Evolutionary conservation across 176 grass and related monocot species (phyloP).

Genomic region (Juncus inflexus): DNA sequence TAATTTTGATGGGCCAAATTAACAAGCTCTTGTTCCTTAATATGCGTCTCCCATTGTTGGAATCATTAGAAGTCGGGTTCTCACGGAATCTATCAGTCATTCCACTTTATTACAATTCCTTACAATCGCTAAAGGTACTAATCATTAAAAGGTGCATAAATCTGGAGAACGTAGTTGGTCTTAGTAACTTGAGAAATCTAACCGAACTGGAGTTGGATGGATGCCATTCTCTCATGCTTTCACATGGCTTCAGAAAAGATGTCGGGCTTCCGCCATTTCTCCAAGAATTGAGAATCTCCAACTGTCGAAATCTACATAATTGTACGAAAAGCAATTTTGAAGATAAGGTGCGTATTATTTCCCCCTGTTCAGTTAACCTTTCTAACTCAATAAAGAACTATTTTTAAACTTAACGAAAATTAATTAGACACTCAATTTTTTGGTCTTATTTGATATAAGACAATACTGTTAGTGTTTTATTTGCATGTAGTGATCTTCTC

Average conservation of each 20-base stretch:
- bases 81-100: neutral
- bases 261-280: neutral
- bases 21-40: neutral
- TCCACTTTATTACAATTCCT: neutral
- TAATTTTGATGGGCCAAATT: conserved; percentile 12
- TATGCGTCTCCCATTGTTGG: neutral
- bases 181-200: neutral
- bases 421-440: neutral
- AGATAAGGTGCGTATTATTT: neutral
- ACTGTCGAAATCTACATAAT: neutral
- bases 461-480: neutral
- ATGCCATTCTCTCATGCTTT: neutral
- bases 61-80: neutral
- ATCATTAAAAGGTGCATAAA: conserved; percentile 10
- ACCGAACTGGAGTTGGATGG: conserved; percentile 19
- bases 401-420: neutral
- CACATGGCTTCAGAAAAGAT: too few species aligned
- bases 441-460: neutral
- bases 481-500: neutral
- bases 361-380: too few species aligned
- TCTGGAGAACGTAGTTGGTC: neutral
- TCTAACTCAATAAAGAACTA: neutral
- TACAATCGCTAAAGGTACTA: conserved; percentile 6
- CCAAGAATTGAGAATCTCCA: neutral
- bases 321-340: neutral